These are phyloP conservation scores for Artomyces pyxidatus DNA, from an alignment of 768 basidiomycete species.

Conservation along the genomic window DNA sequence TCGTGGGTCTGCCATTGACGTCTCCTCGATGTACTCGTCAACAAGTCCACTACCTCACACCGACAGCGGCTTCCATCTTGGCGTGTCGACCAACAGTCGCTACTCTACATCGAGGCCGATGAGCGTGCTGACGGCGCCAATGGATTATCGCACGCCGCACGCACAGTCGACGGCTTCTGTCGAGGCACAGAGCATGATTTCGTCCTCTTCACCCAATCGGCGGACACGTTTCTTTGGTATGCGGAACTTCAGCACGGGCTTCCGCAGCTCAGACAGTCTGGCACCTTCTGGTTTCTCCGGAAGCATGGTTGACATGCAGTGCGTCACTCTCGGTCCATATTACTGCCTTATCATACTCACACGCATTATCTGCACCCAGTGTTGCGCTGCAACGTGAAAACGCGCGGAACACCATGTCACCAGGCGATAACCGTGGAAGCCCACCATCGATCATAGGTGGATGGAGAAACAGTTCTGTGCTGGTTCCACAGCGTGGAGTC, in stretches of 20 bases:
- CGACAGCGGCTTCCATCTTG: slow-evolving; percentile 47
- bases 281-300: slow-evolving; percentile 77
- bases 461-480: slow-evolving; percentile 6
- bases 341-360: slow-evolving; percentile 69
- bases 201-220: slow-evolving; percentile 45
- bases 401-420: slow-evolving; percentile 17
- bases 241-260: slow-evolving; percentile 60
- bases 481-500: slow-evolving; percentile 1
- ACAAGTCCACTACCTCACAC: slow-evolving; percentile 46
- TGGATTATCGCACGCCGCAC: slow-evolving; percentile 48
- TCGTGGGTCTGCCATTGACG: slow-evolving; percentile 60
- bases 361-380: slow-evolving; percentile 31
- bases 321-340: slow-evolving; percentile 37
- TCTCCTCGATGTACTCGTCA: slow-evolving; percentile 64
- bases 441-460: slow-evolving; percentile 21
- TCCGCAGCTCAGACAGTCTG: slow-evolving; percentile 75
- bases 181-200: slow-evolving; percentile 68
- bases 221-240: slow-evolving; percentile 74
- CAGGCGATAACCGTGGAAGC: neutral
- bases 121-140: slow-evolving; percentile 52
- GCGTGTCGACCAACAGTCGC: slow-evolving; percentile 25
- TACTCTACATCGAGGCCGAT: slow-evolving; percentile 35
- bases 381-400: slow-evolving; percentile 69
- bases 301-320: slow-evolving; percentile 94
- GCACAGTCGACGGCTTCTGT: slow-evolving; percentile 74